Base-by-base conservation (phyloP, 371 early-diverging fungal species). In the Lichtheimia ramosa region DNA sequence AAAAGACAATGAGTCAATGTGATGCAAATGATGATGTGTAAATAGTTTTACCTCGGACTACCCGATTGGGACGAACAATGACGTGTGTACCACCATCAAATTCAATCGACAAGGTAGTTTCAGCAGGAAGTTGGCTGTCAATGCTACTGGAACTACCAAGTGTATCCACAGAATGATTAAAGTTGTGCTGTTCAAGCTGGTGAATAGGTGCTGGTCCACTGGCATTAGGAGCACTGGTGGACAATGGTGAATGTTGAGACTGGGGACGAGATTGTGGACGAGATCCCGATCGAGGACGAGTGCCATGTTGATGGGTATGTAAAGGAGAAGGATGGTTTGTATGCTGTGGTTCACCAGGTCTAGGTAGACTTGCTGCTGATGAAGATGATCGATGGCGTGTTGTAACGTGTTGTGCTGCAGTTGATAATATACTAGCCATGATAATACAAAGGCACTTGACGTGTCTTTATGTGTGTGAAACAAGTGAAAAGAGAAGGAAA, bases 31-130 rank as follows among this genome's bases (percentile, higher is more conserved):
- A 34, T 8, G 8, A 6, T 10, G 34, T 34, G 34, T 34, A 34
- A 34, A 34, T 34, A 34, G 18, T 40, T 24, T 46, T 61, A 73
- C 79, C 79, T 68, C 80, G 66, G 18, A 76, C 58, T 43, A 71
- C 60, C 23, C 81, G 66, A 55, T 77, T 75, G 3, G 81, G 81
- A 20, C 81, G 68, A 20, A 81, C 60, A 63, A 81, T 81, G 18
- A 75, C 65, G 51, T 77, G 75, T 2, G 67, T 60, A 5, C 81
- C 81, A 16, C 81, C 81, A 23, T 81, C 78, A 49, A 81, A 77
- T 40, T 81, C 81, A 4, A 80, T 54, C 2, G 49, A 16, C 12
- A 62, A 49, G 13, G 56, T 14, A 1, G 62, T 62, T 15, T 40
- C 43, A 24, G 52, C 21, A n/a, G 60, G 60, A n/a, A 48, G 16